Evolutionary conservation across 2,329 filamentous ascomycete species (phyloP).

Genomic region (Stachybotrys chartarum): DNA sequence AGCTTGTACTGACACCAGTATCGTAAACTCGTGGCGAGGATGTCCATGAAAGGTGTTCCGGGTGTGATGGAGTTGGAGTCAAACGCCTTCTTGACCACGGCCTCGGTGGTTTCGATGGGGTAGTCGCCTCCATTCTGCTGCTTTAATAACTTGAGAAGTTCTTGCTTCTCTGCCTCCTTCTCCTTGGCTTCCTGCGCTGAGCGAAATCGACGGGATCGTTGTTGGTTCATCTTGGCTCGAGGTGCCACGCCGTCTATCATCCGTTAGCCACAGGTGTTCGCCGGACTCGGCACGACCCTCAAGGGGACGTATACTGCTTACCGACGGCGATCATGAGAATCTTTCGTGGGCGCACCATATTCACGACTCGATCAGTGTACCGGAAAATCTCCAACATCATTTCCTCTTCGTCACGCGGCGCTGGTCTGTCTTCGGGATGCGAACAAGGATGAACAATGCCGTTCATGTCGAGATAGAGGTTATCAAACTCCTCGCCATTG

Average conservation of each 20-base stretch:
- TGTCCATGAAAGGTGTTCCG: slow-evolving; percentile 97
- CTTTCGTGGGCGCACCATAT: slow-evolving; percentile 96
- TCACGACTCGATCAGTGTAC: slow-evolving; percentile 97
- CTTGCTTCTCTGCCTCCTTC: slow-evolving; percentile 84
- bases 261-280: not conserved
- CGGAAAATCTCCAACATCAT: slow-evolving; percentile 99
- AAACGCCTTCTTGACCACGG: slow-evolving; percentile 79
- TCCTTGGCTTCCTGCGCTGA: slow-evolving; percentile 91
- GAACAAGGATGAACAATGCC: slow-evolving; percentile 98
- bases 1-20: slow-evolving; percentile 99
- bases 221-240: slow-evolving; percentile 99
- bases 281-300: not conserved
- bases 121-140: slow-evolving; percentile 64
- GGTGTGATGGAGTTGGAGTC: slow-evolving; percentile 85
- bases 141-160: slow-evolving; percentile 77
- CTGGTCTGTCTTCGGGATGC: slow-evolving; percentile 87
- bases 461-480: slow-evolving; percentile 98
- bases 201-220: slow-evolving; percentile 90
- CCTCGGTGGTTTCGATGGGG: slow-evolving; percentile 54
- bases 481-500: slow-evolving; percentile 96
- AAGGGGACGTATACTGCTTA: slow-evolving; percentile 34
- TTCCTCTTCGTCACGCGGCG: slow-evolving; percentile 90
- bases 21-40: slow-evolving; percentile 78
- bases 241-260: slow-evolving; percentile 83
- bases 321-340: slow-evolving; percentile 95